Evolutionary conservation across 2,329 filamentous ascomycete genomes (phyloP), one percentile per base, ranked within the genome.

Genomic region (Diaporthe eres): DNA sequence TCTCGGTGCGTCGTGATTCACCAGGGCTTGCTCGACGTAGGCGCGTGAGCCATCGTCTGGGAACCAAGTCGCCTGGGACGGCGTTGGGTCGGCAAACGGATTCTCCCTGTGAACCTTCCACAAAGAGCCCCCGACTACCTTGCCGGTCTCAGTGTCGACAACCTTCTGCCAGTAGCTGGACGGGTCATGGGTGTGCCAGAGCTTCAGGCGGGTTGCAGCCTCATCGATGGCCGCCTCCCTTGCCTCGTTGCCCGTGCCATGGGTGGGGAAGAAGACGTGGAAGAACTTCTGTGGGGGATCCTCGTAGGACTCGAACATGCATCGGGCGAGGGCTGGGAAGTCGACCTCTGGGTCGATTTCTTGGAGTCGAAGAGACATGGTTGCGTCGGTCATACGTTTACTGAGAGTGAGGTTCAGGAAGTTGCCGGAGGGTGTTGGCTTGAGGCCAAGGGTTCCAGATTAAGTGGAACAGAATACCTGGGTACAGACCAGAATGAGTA

Each of bases 121-220:
- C 15, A 78, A 76, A 2, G 81, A 80, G 2, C 73, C 81, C 0
- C 81, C 82, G 1, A 78, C 81, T n/a, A 83, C 74, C 25, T 76
- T 78, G 17, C 79, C 80, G 2, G 80, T 81, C 19, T 81, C 78
- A 19, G 77, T 77, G 71, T 83, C 81, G 44, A 82, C 79, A 1
- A 83, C 78, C 71, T 83, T 82, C 6, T 81, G 71, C 82, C 82
- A 83, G 51, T 79, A 75, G 72, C 79, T 81, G 1, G 80, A 76
- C 1, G 81, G 80, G 42, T 83, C 80, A 17, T 78, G 55, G 13
- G 79, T 78, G 39, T 82, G 79, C 78, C 80, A 80, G 13, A 74
- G 55, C 22, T 80, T 58, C 31, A 81, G 78, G 2, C 79, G 75
- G 3, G 76, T 67, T 3, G 77, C 77, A 15, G 75, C 77, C 19